These are phyloP conservation scores for Talaromyces trachyspermus DNA, from an alignment of 495 filamentous ascomycete genomes.

Conservation along the genomic window DNA sequence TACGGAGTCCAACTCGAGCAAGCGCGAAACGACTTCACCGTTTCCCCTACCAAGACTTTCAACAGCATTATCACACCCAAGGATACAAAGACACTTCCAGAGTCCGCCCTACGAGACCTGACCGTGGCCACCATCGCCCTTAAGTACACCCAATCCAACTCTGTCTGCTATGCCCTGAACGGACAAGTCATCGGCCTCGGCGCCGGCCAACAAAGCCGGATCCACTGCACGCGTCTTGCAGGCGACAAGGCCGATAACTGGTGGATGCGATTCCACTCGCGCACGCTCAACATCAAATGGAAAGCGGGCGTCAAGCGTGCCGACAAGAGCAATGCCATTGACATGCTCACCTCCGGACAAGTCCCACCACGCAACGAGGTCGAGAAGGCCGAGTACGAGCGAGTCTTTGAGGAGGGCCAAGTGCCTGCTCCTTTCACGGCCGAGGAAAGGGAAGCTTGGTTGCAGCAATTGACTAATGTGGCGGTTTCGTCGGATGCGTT, in stretches of 20 bases:
- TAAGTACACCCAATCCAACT: conserved; percentile 98
- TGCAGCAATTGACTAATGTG: conserved; percentile 70
- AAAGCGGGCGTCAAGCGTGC: conserved; percentile 94
- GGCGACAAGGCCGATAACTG: conserved; percentile 99
- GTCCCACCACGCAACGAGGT: conserved; percentile 68
- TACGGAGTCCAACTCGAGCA: conserved; percentile 83
- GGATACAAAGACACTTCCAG: conserved; percentile 61
- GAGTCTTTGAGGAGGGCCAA: conserved; percentile 83
- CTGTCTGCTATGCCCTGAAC: conserved; percentile 93
- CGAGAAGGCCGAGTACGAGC: conserved; percentile 81
- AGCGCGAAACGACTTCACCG: conserved; percentile 83
- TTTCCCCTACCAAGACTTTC: conserved; percentile 78
- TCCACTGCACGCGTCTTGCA: conserved; percentile 97
- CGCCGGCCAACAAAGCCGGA: conserved; percentile 93
- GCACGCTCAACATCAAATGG: conserved; percentile 81
- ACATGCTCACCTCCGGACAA: conserved; percentile 83
- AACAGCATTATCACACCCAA: conserved; percentile 76
- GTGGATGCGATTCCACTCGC: conserved; percentile 97
- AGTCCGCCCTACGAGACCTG: conserved; percentile 78
- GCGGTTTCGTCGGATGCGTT: conserved; percentile 91
- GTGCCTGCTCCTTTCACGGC: conserved; percentile 77
- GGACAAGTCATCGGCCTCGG: conserved; percentile 92
- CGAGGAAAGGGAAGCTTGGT: conserved; percentile 79
- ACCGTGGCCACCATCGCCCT: conserved; percentile 93
- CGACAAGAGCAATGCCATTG: conserved; percentile 97